A percentile compares a stretch with the other conserved stretches of the same genome.
These are phyloP conservation scores for Podospora tetraspora DNA, from an alignment of 495 filamentous ascomycete genomes.

Conservation along the genomic window DNA sequence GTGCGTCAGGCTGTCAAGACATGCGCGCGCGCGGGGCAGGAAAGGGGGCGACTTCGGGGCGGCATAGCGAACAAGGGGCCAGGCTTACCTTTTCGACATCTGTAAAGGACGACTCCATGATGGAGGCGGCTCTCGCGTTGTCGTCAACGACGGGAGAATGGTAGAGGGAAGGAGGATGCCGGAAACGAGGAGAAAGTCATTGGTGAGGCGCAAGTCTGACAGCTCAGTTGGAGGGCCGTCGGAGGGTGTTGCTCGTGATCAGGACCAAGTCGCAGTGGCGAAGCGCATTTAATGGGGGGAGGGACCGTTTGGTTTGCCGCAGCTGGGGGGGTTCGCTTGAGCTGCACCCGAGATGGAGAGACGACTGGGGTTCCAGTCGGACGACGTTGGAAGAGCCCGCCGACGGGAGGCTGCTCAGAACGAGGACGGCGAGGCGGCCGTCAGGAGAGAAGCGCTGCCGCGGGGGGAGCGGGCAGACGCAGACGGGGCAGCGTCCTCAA, in stretches of 20 bases:
- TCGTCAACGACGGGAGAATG: slow-evolving; percentile 29
- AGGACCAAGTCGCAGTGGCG: slow-evolving; percentile 28
- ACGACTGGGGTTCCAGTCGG: slow-evolving; percentile 23
- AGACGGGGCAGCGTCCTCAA: slow-evolving; percentile 28
- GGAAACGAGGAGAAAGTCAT: slow-evolving; percentile 36
- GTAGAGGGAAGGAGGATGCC: slow-evolving; percentile 24
- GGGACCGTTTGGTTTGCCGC: background rate
- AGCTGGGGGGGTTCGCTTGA: slow-evolving; percentile 2
- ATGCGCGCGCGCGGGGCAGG: slow-evolving; percentile 5
- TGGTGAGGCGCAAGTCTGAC: slow-evolving; percentile 29
- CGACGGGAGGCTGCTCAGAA: background rate
- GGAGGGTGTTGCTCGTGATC: slow-evolving; percentile 26
- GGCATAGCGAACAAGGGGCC: background rate
- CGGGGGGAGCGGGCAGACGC: slow-evolving; percentile 22
- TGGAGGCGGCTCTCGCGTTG: slow-evolving; percentile 25
- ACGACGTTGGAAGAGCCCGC: background rate
- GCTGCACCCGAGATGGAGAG: slow-evolving; percentile 16
- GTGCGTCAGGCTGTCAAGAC: slow-evolving; percentile 15
- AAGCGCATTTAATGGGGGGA: slow-evolving; percentile 24
- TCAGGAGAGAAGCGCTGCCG: slow-evolving; percentile 26
- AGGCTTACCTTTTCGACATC: slow-evolving; percentile 45
- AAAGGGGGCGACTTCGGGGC: slow-evolving; percentile 7
- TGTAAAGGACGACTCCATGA: slow-evolving; percentile 45
- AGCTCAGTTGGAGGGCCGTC: slow-evolving; percentile 16
- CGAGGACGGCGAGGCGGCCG: slow-evolving; percentile 12